Base-by-base conservation (phyloP, 306 rosid genomes). In the Lagenaria siceraria region DNA sequence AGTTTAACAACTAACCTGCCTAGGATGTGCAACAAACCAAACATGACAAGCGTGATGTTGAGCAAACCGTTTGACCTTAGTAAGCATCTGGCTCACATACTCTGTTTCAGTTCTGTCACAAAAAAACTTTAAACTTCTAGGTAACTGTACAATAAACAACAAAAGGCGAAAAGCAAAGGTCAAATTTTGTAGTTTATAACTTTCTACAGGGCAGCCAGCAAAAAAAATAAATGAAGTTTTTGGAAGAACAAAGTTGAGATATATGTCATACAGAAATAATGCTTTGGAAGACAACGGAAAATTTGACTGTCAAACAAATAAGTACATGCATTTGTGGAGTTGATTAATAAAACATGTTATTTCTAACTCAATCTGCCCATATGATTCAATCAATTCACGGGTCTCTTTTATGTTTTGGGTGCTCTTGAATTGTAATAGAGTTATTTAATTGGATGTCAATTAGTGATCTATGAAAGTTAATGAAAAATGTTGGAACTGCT, bases 21-120 rank as follows among this genome's bases (percentile, higher is more conserved):
- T 83, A 52, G 96, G 98, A 85, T 95, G 98, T 71, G 97, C 98
- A 35, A 95, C 98, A 81, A 95, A 95, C 98, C 97, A 95, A 82
- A 95, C 98, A 87, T 90, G 98, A 84, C 98, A 90, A 63, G 93
- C 86, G 55, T 90, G 96, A 89, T 90, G 91, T 60, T 92, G 98
- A 63, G 98, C 97, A 81, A 95, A 95, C 84, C 98, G 86, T 81
- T 92, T 95, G 78, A 95, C 80, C 83, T 84, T 81, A 61, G 98
- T 89, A 78, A 95, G 97, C 96, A 95, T 95, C 84, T 92, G 91
- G 78, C 98, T 95, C 38, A 90, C 98, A 62, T 95, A 92, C 84
- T 95, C 98, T 46, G 97, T 95, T 88, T 95, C 97, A 18, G 93
- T 92, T 86, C 98, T 89, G 90, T 80, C 60, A 80, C 75, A 74